Percentiles rank a stretch among this genome's conserved stretches.
phyloP scores from a whole-genome alignment of 2,329 filamentous ascomycete species.

The Botrytis pseudocinerea region DNA sequence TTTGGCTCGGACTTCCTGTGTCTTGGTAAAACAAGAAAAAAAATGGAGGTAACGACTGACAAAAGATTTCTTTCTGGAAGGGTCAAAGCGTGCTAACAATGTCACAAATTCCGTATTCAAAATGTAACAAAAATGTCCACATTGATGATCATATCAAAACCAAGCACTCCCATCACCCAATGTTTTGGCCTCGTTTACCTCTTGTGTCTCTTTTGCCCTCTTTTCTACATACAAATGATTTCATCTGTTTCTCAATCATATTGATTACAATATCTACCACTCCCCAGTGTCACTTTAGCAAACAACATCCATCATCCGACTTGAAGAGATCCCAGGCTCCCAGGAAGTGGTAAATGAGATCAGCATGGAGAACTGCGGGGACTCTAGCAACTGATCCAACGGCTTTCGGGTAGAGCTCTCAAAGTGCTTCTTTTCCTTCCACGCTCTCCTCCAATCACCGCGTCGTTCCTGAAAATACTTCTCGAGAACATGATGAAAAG shows the following conservation, averaged over 20 bases:
- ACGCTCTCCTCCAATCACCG: background rate
- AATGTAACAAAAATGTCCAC: background rate
- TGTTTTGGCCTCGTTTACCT: background rate
- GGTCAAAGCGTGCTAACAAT: slow-evolving; percentile 8
- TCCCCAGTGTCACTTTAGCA: background rate
- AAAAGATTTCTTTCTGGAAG: slow-evolving; percentile 1
- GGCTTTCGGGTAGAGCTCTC: background rate
- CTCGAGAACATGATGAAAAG: background rate
- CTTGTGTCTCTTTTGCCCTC: background rate
- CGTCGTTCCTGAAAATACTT: background rate
- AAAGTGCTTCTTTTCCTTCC: background rate
- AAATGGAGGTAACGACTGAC: background rate
- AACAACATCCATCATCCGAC: background rate
- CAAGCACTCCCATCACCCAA: background rate
- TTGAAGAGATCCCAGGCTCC: background rate
- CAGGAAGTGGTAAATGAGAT: background rate
- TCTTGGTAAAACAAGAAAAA: background rate
- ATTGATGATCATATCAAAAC: slow-evolving; percentile 9
- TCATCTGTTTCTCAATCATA: background rate
- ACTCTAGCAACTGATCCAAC: background rate
- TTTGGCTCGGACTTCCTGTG: slow-evolving; percentile 4
- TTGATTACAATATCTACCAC: background rate
- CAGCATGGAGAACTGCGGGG: slow-evolving; percentile 13
- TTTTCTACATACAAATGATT: background rate
- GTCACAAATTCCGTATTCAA: background rate